A percentile compares a stretch with the other conserved stretches of the same genome.
Conservation (phyloP, 169 alveolate species). For the Cyclospora cayetanensis region DNA sequence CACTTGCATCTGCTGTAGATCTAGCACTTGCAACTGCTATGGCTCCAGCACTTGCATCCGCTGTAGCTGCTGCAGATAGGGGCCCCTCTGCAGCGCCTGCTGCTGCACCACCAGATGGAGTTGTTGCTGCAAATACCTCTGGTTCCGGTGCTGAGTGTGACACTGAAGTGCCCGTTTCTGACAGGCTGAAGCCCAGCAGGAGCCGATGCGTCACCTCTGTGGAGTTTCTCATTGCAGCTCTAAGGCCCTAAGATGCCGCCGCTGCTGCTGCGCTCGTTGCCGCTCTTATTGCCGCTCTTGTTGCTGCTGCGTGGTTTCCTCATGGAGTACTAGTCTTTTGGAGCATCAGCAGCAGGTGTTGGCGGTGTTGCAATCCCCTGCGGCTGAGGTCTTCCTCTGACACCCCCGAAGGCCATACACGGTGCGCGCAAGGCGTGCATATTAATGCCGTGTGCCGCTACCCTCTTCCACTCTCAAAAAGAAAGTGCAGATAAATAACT, state of each 20-base stretch:
- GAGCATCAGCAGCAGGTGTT: no score
- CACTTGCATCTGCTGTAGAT: constrained; percentile 6
- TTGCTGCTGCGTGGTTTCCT: not conserved
- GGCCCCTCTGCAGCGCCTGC: no score
- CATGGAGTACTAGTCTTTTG: not conserved
- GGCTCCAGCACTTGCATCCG: constrained; percentile 5
- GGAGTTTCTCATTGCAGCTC: not conserved
- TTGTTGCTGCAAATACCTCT: not conserved
- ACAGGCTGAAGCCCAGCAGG: no score
- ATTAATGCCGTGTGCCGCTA: no score
- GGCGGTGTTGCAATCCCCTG: no score
- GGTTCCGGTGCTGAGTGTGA: no score
- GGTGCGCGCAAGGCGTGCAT: no score
- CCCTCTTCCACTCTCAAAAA: no score
- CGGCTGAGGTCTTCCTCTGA: no score
- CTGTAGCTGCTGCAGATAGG: not conserved
- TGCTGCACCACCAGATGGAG: not conserved
- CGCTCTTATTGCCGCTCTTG: not conserved
- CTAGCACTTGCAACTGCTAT: not conserved
- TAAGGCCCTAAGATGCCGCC: not conserved
- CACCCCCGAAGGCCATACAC: no score
- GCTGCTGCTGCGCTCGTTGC: constrained; percentile 5
- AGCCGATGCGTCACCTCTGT: not conserved
- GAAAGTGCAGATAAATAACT: no score
- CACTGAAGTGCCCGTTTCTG: no score